Conservation (phyloP, 805 yeast species). For the Maudiozyma bulderi region DNA sequence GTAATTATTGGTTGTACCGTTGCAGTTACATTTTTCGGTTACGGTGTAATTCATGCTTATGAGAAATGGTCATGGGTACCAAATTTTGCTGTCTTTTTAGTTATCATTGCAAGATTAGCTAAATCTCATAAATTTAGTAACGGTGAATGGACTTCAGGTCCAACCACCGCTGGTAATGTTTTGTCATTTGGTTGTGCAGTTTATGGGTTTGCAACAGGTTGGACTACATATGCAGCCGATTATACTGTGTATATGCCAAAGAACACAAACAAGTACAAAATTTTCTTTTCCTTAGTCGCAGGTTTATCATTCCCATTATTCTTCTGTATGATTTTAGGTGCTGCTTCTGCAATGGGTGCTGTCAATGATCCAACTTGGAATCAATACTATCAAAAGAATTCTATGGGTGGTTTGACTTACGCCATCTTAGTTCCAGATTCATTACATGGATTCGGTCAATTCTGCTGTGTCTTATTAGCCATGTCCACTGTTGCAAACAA, state of each 20-base stretch:
- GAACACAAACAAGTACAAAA: slow-evolving; percentile 45
- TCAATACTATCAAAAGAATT: slow-evolving; percentile 40
- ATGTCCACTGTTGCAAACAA: slow-evolving; percentile 83
- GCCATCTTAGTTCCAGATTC: slow-evolving; percentile 70
- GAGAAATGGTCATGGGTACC: slow-evolving; percentile 89
- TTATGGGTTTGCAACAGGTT: slow-evolving; percentile 87
- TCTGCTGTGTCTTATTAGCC: slow-evolving; percentile 75
- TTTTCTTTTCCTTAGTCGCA: slow-evolving; percentile 51
- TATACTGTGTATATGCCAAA: slow-evolving; percentile 80
- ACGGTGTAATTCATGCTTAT: slow-evolving; percentile 66
- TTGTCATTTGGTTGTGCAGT: slow-evolving; percentile 74
- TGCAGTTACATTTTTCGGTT: slow-evolving; percentile 75
- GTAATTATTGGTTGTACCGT: slow-evolving; percentile 60
- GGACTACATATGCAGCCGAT: slow-evolving; percentile 92
- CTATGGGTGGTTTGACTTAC: slow-evolving; percentile 75
- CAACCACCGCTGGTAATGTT: slow-evolving; percentile 63
- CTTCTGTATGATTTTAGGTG: slow-evolving; percentile 71
- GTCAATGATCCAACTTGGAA: slow-evolving; percentile 37
- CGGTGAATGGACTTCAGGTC: slow-evolving; percentile 45
- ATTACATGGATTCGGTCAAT: slow-evolving; percentile 80
- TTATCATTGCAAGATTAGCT: slow-evolving; percentile 66
- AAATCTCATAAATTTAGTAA: slow-evolving; percentile 54
- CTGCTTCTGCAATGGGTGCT: slow-evolving; percentile 74
- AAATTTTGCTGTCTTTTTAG: slow-evolving; percentile 58
- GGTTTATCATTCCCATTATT: slow-evolving; percentile 62